Conservation (phyloP, 192 early-diverging fungal species). For the Entomortierella chlamydospora region DNA sequence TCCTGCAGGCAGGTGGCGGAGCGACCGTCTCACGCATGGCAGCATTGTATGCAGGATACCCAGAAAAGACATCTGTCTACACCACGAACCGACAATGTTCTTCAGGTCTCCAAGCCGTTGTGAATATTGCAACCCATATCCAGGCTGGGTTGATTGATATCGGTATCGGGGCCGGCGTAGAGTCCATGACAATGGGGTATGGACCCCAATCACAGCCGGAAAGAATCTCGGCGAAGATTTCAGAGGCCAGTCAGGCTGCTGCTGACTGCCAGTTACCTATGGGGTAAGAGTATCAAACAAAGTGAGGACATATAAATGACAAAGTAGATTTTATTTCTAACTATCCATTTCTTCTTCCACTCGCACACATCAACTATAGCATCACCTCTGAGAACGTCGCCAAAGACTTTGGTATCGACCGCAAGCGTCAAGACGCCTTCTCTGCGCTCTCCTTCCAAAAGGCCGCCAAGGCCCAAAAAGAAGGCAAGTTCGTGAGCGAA, state of each 20-base stretch:
- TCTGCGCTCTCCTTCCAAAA: conserved; percentile 86
- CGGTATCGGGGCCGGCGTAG: conserved; percentile 93
- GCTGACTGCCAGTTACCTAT: conserved; percentile 88
- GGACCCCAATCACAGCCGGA: conserved; percentile 76
- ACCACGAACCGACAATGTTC: conserved; percentile 97
- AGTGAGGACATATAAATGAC: background rate
- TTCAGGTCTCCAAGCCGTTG: conserved; percentile 87
- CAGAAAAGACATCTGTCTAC: conserved; percentile 77
- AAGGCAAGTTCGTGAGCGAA: conserved; percentile 89
- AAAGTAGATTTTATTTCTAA: no score
- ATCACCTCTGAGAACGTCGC: conserved; percentile 97
- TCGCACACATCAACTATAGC: no score
- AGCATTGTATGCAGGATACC: conserved; percentile 87
- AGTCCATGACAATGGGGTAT: conserved; percentile 91
- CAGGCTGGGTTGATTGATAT: conserved; percentile 85
- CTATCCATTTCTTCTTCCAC: background rate
- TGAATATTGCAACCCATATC: conserved; percentile 85
- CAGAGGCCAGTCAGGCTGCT: conserved; percentile 63
- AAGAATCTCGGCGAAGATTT: conserved; percentile 77
- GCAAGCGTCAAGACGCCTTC: conserved; percentile 90
- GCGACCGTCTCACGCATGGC: conserved; percentile 90
- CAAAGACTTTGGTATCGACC: conserved; percentile 83
- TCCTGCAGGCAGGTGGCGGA: conserved; percentile 86
- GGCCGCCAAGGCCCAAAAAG: conserved; percentile 86
- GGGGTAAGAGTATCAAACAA: conserved; percentile 60